These are phyloP conservation scores for Nicotiana paniculata DNA, from an alignment of 257 asterid species.

Conservation along the genomic window DNA sequence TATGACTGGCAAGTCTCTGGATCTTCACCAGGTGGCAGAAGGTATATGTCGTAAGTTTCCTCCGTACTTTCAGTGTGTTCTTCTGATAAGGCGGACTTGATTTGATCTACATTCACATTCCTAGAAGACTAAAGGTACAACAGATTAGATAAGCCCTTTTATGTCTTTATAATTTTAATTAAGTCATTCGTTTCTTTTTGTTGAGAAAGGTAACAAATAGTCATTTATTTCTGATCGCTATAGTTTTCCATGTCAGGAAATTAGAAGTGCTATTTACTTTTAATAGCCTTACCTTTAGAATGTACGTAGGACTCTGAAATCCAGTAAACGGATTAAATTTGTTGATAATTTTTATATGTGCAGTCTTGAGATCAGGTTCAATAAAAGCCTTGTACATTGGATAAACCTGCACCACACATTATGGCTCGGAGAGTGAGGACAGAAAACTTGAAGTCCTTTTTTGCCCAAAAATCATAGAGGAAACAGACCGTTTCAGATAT, in stretches of 20 bases:
- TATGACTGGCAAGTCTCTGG: slow-evolving; percentile 97
- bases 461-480: slow-evolving; percentile 11
- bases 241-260: background rate
- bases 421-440: background rate
- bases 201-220: too few species aligned
- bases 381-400: slow-evolving; percentile 98
- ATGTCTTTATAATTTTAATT: background rate
- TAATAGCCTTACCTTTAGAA: slow-evolving; percentile 59
- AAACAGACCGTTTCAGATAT: slow-evolving; percentile 89
- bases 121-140: slow-evolving; percentile 53
- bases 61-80: slow-evolving; percentile 63
- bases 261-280: background rate
- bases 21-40: slow-evolving; percentile 99
- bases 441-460: background rate
- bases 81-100: slow-evolving; percentile 62
- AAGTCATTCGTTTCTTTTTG: background rate
- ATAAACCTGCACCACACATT: slow-evolving; percentile 57
- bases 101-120: slow-evolving; percentile 49
- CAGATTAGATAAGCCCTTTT: background rate
- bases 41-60: slow-evolving; percentile 88
- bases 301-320: slow-evolving; percentile 91
- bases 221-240: background rate
- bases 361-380: slow-evolving; percentile 96
- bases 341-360: slow-evolving; percentile 86
- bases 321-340: slow-evolving; percentile 96